phyloP scores from a whole-genome alignment of 495 filamentous ascomycete genomes.

The Penicillium goetzii region DNA sequence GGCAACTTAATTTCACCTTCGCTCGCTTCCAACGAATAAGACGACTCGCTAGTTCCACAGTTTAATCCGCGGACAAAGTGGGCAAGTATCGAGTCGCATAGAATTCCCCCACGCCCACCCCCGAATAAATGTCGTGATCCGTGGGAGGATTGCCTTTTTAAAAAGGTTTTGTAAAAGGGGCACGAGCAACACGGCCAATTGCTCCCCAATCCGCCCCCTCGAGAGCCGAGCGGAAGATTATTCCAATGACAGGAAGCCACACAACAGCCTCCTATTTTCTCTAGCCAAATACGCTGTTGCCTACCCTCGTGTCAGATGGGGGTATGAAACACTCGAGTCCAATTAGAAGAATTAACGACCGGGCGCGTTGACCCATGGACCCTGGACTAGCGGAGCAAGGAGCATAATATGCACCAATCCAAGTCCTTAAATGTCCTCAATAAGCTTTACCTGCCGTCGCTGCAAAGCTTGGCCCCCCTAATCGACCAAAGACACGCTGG shows the following conservation, averaged over 20 bases:
- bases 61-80: background rate
- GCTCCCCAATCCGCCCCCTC: background rate
- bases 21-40: background rate
- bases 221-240: background rate
- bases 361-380: conserved; percentile 2
- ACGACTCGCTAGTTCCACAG: background rate
- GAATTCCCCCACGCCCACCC: background rate
- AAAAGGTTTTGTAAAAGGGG: background rate
- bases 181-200: background rate
- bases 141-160: background rate
- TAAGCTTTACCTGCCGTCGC: conserved; percentile 13
- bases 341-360: background rate
- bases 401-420: background rate
- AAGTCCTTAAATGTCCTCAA: background rate
- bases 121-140: conserved; percentile 1
- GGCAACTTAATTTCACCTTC: conserved; percentile 5
- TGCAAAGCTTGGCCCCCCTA: conserved; percentile 15
- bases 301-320: conserved; percentile 12
- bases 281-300: conserved; percentile 8
- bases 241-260: background rate
- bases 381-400: conserved; percentile 3
- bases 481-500: background rate
- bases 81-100: background rate
- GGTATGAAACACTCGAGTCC: background rate
- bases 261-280: background rate